Conservation (phyloP, 169 alveolate species). For the Babesia caballi region DNA sequence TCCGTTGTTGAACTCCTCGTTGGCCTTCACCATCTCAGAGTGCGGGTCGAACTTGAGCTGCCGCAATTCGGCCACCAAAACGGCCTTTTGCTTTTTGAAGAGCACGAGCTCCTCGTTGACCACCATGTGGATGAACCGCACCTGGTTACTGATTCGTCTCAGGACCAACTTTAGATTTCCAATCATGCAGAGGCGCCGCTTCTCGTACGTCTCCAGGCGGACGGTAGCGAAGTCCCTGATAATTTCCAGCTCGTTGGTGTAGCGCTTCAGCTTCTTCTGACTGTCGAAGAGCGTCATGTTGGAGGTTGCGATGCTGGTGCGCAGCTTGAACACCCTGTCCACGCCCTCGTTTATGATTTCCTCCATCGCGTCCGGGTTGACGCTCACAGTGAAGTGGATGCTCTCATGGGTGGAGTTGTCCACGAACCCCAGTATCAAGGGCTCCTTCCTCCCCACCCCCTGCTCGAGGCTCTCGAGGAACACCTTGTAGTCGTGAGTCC, state of each 20-base stretch:
- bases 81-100: constrained; percentile 71
- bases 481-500: constrained; percentile 96
- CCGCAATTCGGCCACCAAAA: constrained; percentile 78
- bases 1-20: constrained; percentile 67
- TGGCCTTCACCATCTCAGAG: constrained; percentile 66
- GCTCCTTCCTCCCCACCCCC: constrained; percentile 36
- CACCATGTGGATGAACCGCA: constrained; percentile 85
- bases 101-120: constrained; percentile 84
- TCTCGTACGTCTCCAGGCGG: constrained; percentile 87
- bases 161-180: constrained; percentile 82
- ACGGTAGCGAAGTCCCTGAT: constrained; percentile 89
- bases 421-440: constrained; percentile 75
- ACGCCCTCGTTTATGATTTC: constrained; percentile 81
- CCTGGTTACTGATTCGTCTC: constrained; percentile 82
- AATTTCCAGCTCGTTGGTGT: constrained; percentile 88
- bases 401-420: constrained; percentile 85
- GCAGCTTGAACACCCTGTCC: constrained; percentile 90
- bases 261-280: constrained; percentile 86
- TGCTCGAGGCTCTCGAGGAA: constrained; percentile 82
- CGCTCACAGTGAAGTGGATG: constrained; percentile 80
- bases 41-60: constrained; percentile 80
- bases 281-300: constrained; percentile 94
- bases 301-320: constrained; percentile 83
- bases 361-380: constrained; percentile 74
- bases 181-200: constrained; percentile 83